Base-by-base conservation (phyloP, 495 filamentous ascomycete genomes). In the Tuber umbilicatum region DNA sequence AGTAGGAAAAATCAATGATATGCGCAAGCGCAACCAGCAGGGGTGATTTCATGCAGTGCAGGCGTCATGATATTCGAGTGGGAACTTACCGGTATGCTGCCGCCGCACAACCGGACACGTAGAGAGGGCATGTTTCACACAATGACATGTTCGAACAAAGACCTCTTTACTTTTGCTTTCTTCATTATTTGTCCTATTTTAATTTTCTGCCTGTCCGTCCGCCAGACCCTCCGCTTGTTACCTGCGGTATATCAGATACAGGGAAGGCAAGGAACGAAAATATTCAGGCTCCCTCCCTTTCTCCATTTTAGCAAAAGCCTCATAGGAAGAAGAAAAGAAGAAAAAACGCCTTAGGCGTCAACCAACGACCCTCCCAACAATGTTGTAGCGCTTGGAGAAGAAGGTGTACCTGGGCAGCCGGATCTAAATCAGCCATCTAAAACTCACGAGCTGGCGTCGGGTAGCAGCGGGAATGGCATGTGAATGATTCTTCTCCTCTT, bases 371-470 rank as follows among this genome's bases (percentile, higher is more conserved):
- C 89, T 88, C 43, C 95, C 95, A 60, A 97, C 90, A 73, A 97
- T 89, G 80, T 94, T 97, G 83, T 99, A 99, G 60, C 95, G 87
- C 85, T 97, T 99, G 79, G 89, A 91, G 85, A 98, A 99, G 85
- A 97, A 99, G 5, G 91, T 96, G 72, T 89, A 90, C 80, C 80
- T 81, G 37, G n/a, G n/a, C 40, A 35, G 27, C 12, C 27, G 5
- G 55, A 64, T 16, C 55, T 35, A 19, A 17, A 17, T 64, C 16
- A 64, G 31, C 55, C 27, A 64, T 17, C 55, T 31, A 35, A 35
- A 35, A 16, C 4, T 64, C 27, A 35, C 27, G 12, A 35, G 12
- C 31, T 64, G 55, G 35, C 55, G 27, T 5, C 12, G 55, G 31
- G 16, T 14, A 17, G 14, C 27, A 14, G 27, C 27, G 27, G 27